Evolutionary conservation across 140 eudicot genomes (phyloP), one percentile per base, ranked within the genome.

Genomic region (Ambrosia hybrid): DNA sequence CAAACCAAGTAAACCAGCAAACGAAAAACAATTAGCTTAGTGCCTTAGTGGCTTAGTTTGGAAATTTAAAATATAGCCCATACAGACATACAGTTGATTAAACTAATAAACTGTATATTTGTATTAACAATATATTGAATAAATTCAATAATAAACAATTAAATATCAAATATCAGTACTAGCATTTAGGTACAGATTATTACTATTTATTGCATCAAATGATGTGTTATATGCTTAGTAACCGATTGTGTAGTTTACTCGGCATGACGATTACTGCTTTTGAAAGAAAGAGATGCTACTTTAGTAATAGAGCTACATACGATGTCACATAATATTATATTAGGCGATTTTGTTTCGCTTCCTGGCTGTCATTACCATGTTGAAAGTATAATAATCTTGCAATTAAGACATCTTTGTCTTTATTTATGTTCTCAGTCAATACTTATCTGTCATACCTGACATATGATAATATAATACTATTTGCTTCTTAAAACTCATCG

Each of bases 401-500:
- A 6, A 4, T 39, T 39, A 39, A 3, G 7, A 39, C 45, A 39
- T 39, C 4, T 0, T 39, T 74, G 17, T 65, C 12, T 8, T 10
- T 46, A 67, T 9, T 1, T 11, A 6, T 34, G 38, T 15, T 46
- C 1, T 26, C 9, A 41, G 46, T 0, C 26, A 57, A 5, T 9
- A 11, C 14, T 16, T 14, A 67, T 41, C 52, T 46, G 59, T 74
- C 45, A 39, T 65, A 65, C 0, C 51, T 67, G 58, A 43, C 79
- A 66, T 45, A 56, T 65, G 58, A 66, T 75, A 66, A 75, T 75
- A 66, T 75, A 75, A 56, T 66, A 75, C 17, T 14, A 14, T 1
- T 10, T 41, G 46, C 46, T 0, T 11, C 9, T 16, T 3, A 13
- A 66, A 37, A 75, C 13, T 66, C 1, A 30, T 9, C 7, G 2